phyloP scores from a whole-genome alignment of 2,329 filamentous ascomycete genomes.

The Blastomyces gilchristii region DNA sequence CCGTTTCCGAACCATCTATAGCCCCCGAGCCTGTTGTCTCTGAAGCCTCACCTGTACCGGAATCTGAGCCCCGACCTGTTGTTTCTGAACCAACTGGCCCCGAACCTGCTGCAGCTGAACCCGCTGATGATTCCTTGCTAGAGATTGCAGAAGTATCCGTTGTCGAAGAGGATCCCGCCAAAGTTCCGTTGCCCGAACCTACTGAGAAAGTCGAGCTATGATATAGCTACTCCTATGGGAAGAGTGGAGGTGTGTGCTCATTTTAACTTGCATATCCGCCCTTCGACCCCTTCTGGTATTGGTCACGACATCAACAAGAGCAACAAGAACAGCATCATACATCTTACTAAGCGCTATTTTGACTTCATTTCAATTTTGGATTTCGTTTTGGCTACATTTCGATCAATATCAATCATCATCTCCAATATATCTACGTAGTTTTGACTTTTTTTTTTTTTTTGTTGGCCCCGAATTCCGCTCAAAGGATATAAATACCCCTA shows the following conservation, averaged over 20 bases:
- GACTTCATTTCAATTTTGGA: neutral
- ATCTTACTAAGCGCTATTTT: neutral
- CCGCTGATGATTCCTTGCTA: neutral
- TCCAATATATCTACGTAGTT: neutral
- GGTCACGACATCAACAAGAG: neutral
- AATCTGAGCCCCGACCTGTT: neutral
- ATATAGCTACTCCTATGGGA: neutral
- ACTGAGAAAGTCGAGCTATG: constrained; percentile 1
- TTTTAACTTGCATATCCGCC: neutral
- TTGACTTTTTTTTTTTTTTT: too few relatives aligned
- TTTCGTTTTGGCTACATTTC: neutral
- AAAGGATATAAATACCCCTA: neutral
- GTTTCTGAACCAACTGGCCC: neutral
- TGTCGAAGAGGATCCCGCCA: constrained; percentile 3
- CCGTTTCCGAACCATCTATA: neutral
- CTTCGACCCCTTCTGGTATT: neutral
- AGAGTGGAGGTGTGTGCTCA: neutral
- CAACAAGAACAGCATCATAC: neutral
- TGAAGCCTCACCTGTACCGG: too few relatives aligned
- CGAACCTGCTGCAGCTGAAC: neutral
- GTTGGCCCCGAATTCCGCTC: neutral
- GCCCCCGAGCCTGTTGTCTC: too few relatives aligned
- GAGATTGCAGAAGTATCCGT: neutral
- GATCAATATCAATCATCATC: neutral
- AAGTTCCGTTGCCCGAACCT: neutral